phyloP scores from a whole-genome alignment of 805 yeast species.

The Wickerhamiella kazuoi region DNA sequence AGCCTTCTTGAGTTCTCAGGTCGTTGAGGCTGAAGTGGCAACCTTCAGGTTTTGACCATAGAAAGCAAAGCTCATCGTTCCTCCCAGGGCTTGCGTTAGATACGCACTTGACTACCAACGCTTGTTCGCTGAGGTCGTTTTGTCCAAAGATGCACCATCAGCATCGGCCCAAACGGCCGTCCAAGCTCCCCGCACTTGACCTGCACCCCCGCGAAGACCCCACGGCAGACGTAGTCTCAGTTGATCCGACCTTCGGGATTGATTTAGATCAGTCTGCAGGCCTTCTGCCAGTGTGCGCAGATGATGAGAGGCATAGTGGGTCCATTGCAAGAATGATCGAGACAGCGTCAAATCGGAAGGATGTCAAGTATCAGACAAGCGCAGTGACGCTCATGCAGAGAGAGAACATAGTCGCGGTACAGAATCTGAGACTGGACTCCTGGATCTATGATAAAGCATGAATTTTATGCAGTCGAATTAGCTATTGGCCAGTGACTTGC shows the following conservation, averaged over 20 bases:
- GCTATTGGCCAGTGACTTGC: no score
- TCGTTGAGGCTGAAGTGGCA: no score
- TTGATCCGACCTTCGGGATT: background rate
- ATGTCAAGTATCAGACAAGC: background rate
- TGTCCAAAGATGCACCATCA: background rate
- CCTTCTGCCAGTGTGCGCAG: background rate
- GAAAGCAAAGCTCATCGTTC: no score
- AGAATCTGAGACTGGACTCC: slow-evolving; percentile 1
- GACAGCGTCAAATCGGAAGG: background rate
- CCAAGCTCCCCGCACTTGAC: background rate
- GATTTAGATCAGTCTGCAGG: background rate
- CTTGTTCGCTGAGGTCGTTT: background rate
- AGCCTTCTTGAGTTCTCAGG: no score
- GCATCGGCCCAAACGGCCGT: background rate
- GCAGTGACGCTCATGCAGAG: background rate
- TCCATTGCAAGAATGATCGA: background rate
- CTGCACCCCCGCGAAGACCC: background rate
- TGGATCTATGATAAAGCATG: slow-evolving; percentile 5
- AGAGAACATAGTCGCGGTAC: slow-evolving; percentile 1
- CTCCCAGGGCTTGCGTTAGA: no score
- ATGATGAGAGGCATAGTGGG: background rate
- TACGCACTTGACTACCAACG: no score
- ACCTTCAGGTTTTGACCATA: no score
- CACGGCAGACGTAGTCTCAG: background rate
- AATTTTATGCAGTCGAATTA: no score